Conservation (phyloP, 75 land plant genomes). For the Pinus taeda region DNA sequence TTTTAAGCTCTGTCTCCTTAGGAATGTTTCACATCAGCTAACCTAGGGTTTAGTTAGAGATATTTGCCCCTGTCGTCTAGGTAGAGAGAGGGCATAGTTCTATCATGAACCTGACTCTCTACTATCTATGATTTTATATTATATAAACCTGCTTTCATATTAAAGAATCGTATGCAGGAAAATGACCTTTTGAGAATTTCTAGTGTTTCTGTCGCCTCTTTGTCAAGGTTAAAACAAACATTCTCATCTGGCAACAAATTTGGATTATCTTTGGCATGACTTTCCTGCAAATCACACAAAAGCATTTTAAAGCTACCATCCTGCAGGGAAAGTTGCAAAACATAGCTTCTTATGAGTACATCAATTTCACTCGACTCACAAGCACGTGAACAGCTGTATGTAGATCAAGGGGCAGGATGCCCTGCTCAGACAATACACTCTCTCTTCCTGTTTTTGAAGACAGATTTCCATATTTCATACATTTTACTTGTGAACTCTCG, state of each 20-base stretch:
- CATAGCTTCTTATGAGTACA: neutral
- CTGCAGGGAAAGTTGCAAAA: neutral
- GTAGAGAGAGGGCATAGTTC: too few relatives aligned
- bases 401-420: neutral
- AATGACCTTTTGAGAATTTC: slow-evolving; percentile 3
- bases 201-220: slow-evolving; percentile 4
- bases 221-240: slow-evolving; percentile 7
- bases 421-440: neutral
- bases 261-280: slow-evolving; percentile 7
- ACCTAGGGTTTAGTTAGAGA: too few relatives aligned
- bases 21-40: too few relatives aligned
- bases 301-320: neutral
- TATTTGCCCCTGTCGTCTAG: too few relatives aligned
- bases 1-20: too few relatives aligned
- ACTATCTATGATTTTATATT: too few relatives aligned
- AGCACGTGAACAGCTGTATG: slow-evolving; percentile 3
- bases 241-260: neutral
- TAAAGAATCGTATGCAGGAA: neutral
- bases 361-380: slow-evolving; percentile 7
- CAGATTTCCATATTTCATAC: neutral
- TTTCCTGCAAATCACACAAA: slow-evolving; percentile 7
- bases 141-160: too few relatives aligned
- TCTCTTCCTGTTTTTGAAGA: neutral
- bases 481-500: slow-evolving; percentile 3
- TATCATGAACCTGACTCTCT: too few relatives aligned